A percentile compares a stretch with the other conserved stretches of the same genome.
Evolutionary conservation across 1,284 basidiomycete species (phyloP).

Genomic region (Prillingera fragicola): DNA sequence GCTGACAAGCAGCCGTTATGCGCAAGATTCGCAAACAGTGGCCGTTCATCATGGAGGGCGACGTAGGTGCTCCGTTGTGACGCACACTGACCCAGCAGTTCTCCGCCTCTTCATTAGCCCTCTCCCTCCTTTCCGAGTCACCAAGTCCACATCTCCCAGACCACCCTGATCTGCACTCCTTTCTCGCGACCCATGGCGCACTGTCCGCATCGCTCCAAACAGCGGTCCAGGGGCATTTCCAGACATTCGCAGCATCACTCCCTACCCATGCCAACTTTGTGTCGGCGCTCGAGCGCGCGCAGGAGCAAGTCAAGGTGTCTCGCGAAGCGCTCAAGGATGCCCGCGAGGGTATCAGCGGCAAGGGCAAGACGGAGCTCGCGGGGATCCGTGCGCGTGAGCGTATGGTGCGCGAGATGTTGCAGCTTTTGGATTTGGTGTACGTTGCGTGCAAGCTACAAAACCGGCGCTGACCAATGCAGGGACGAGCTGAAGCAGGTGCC

Average conservation of each 20-base stretch:
- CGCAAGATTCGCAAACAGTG: conserved; percentile 81
- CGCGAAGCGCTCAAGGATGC: conserved; percentile 64
- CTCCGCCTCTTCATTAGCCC: conserved; percentile 82
- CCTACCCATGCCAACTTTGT: conserved; percentile 77
- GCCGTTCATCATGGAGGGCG: conserved; percentile 78
- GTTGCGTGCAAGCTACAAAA: conserved; percentile 33
- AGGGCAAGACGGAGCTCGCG: conserved; percentile 64
- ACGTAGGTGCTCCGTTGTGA: conserved; percentile 55
- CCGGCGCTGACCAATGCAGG: conserved; percentile 55
- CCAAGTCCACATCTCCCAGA: conserved; percentile 46
- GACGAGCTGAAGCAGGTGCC: conserved; percentile 87
- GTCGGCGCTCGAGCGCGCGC: conserved; percentile 63
- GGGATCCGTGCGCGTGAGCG: conserved; percentile 78
- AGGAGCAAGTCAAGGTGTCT: conserved; percentile 66
- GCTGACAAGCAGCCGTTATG: conserved; percentile 60
- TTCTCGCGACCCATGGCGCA: conserved; percentile 35
- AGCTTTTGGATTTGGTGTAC: conserved; percentile 82
- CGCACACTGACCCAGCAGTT: conserved; percentile 58
- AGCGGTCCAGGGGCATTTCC: conserved; percentile 67
- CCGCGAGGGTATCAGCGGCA: conserved; percentile 41
- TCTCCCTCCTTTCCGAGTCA: conserved; percentile 72
- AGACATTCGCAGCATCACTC: conserved; percentile 82
- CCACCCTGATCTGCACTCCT: conserved; percentile 34
- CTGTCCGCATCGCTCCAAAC: conserved; percentile 42
- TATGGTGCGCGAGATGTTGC: conserved; percentile 82